These are phyloP conservation scores for Quillaja saponaria DNA, from an alignment of 306 rosid species.

Conservation along the genomic window DNA sequence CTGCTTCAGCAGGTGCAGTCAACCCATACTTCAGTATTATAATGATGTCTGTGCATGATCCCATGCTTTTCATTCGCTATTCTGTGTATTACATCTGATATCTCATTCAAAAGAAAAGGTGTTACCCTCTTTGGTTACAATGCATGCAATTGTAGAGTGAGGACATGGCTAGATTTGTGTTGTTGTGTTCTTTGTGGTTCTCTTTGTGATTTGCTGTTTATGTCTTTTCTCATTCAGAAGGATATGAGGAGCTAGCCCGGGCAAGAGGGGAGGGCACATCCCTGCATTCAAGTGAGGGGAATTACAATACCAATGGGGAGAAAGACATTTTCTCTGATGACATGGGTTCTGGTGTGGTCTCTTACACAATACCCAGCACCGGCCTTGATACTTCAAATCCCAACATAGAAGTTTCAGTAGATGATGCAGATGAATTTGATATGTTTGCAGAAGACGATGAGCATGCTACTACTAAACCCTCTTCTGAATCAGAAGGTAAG, in stretches of 20 bases:
- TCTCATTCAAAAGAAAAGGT: no score
- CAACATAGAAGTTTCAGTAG: conserved; percentile 41
- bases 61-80: conserved; percentile 3
- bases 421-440: conserved; percentile 59
- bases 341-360: conserved; percentile 38
- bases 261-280: conserved; percentile 58
- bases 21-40: not conserved
- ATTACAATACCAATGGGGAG: conserved; percentile 37
- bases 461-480: conserved; percentile 38
- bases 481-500: conserved; percentile 48
- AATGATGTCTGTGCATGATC: not conserved
- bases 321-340: conserved; percentile 41
- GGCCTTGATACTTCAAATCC: conserved; percentile 33
- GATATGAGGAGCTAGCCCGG: conserved; percentile 67
- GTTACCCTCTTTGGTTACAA: not conserved
- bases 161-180: conserved; percentile 7
- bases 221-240: conserved; percentile 57
- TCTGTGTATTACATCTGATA: not conserved
- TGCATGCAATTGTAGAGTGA: conserved; percentile 16
- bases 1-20: conserved; percentile 6
- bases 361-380: conserved; percentile 27
- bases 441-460: conserved; percentile 83
- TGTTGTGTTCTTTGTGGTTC: not conserved
- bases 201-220: conserved; percentile 18
- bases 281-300: conserved; percentile 38